phyloP scores from a whole-genome alignment of 106 monocot genomes.

The Allium fistulosum region DNA sequence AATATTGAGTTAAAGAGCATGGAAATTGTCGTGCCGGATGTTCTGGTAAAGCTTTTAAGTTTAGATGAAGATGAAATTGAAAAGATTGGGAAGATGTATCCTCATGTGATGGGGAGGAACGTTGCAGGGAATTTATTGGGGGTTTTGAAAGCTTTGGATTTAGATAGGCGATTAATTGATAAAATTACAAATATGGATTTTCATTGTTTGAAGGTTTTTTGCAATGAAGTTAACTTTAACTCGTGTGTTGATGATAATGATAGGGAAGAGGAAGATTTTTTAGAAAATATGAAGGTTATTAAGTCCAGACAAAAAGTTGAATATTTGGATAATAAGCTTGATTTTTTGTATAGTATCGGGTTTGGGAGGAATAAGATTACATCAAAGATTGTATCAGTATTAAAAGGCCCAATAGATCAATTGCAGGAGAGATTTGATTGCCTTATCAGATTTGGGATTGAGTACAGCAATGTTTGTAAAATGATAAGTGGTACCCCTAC shows the following conservation, averaged over 20 bases:
- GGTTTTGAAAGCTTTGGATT: constrained; percentile 38
- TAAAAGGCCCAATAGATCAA: constrained; percentile 36
- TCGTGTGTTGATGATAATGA: neutral
- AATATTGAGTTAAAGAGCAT: constrained; percentile 39
- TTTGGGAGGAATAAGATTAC: constrained; percentile 70
- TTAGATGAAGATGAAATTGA: constrained; percentile 22
- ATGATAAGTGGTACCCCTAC: constrained; percentile 66
- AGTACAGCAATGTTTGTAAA: constrained; percentile 42
- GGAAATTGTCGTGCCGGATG: constrained; percentile 42
- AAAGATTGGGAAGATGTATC: constrained; percentile 17
- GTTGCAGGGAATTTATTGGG: constrained; percentile 47
- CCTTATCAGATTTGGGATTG: constrained; percentile 57
- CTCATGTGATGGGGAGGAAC: constrained; percentile 67
- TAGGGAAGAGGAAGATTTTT: constrained; percentile 32
- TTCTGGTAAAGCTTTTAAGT: constrained; percentile 24
- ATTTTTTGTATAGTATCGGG: constrained; percentile 71
- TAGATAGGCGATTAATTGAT: constrained; percentile 33
- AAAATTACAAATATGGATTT: constrained; percentile 26
- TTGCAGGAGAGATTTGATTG: constrained; percentile 66
- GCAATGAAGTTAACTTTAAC: constrained; percentile 3
- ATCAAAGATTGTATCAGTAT: constrained; percentile 1
- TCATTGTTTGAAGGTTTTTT: constrained; percentile 21
- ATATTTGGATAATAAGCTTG: constrained; percentile 38
- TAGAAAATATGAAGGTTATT: constrained; percentile 25
- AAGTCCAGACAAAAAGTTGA: constrained; percentile 8